phyloP scores from a whole-genome alignment of 2,329 filamentous ascomycete species.

The Metarhizium album region DNA sequence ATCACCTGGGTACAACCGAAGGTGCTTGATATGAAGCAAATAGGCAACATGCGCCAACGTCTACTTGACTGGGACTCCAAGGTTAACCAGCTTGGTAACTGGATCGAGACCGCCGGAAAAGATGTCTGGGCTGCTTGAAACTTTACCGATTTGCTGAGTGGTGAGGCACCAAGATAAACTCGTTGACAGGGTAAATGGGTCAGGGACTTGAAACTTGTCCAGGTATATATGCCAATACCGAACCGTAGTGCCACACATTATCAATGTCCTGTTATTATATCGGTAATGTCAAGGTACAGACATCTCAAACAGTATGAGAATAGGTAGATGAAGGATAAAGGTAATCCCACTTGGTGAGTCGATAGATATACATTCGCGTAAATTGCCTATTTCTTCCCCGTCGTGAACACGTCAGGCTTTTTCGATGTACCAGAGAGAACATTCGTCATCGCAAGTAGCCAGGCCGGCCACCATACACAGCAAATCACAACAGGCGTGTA shows the following conservation, averaged over 20 bases:
- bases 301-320: too few relatives aligned
- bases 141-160: not conserved
- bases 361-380: not conserved
- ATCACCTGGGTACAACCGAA: constrained; percentile 99
- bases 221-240: not conserved
- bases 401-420: not conserved
- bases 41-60: constrained; percentile 79
- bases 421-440: constrained; percentile 31
- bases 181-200: not conserved
- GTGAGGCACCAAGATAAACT: not conserved
- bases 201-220: not conserved
- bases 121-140: constrained; percentile 84
- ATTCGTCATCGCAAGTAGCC: constrained; percentile 55
- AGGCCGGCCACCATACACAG: constrained; percentile 93
- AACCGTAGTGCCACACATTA: not conserved
- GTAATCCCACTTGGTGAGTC: not conserved
- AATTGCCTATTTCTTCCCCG: not conserved
- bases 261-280: too few relatives aligned
- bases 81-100: constrained; percentile 91
- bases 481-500: constrained; percentile 86
- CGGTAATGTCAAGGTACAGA: too few relatives aligned
- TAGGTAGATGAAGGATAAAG: not conserved
- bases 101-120: constrained; percentile 88
- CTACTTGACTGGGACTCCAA: constrained; percentile 92
- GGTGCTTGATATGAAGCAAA: constrained; percentile 91